Base-by-base conservation (phyloP, 2,329 filamentous ascomycete species). In the Lachnum nothofagi region DNA sequence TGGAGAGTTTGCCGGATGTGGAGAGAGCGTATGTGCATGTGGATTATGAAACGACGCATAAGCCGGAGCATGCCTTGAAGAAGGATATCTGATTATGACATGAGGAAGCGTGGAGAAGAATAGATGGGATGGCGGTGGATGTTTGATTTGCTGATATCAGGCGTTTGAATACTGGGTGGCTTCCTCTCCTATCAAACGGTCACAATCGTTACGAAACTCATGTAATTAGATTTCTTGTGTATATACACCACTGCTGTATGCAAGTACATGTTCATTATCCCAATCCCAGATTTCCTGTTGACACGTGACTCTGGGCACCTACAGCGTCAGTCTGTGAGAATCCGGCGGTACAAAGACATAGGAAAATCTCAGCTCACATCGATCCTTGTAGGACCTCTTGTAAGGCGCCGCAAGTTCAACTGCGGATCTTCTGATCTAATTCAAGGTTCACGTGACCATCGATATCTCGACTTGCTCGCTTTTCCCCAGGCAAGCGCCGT, bases 11-110 rank as follows among this genome's bases (percentile, higher is more conserved):
- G 55, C 91, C 93, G 0, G 85, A 95, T 65, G 84, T 97, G 8
- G 93, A 97, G 76, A 75, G 93, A 51, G 90, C 90, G 0, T 97
- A 96, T 65, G 93, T 97, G 17, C 93, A 98, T 67, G 91, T 96
- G 16, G 93, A 98, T 68, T 97, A 94, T 61, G 93, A 97, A 72
- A 96, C 91, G 3, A 90, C 86, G 16, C 93, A 97, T 68, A 91
- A 93, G 68, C 91, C 91, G 0, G 91, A 96, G 72, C 91, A 83
- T 61, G 70, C 71, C 12, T 73, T 70, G 51, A 83, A 82, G 71
- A 84, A 84, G 68, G 77, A 83, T 53, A 54, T 83, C 31, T 83
- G 37, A 39, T 5, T 1, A 14, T 5, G 5, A 14, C 8, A 12
- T 2, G 29, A 33, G 29, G 10, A 12, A 33, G 29, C 16, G 2